Evolutionary conservation across 2,329 filamentous ascomycete species (phyloP).

Genomic region (Aspergillus fijiensis): DNA sequence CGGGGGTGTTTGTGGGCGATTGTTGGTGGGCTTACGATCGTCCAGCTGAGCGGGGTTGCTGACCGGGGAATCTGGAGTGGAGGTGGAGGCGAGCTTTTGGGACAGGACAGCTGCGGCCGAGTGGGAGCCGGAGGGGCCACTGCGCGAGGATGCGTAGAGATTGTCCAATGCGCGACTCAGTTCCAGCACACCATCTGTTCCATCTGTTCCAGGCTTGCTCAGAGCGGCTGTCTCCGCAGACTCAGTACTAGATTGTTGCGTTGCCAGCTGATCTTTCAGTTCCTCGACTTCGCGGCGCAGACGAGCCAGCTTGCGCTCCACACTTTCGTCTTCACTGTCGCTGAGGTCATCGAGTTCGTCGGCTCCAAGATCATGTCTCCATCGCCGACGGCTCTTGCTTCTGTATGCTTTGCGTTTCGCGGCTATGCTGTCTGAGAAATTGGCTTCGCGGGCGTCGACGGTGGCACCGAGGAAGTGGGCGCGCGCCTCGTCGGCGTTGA

Average conservation of each 20-base stretch:
- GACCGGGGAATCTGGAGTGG: slow-evolving; percentile 6
- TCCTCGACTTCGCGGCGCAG: slow-evolving; percentile 80
- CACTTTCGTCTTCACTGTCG: slow-evolving; percentile 74
- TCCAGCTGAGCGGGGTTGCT: slow-evolving; percentile 11
- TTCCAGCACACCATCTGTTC: slow-evolving; percentile 58
- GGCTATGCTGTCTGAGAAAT: slow-evolving; percentile 86
- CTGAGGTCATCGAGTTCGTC: slow-evolving; percentile 72
- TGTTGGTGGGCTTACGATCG: slow-evolving; percentile 10
- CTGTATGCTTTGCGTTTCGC: slow-evolving; percentile 82
- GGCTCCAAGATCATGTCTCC: slow-evolving; percentile 46
- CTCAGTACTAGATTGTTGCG: slow-evolving; percentile 54
- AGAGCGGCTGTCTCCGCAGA: slow-evolving; percentile 43
- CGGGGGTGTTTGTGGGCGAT: slow-evolving; percentile 9
- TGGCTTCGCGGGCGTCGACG: slow-evolving; percentile 73
- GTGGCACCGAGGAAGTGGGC: slow-evolving; percentile 72
- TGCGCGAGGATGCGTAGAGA: slow-evolving; percentile 48
- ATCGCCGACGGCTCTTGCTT: slow-evolving; percentile 66
- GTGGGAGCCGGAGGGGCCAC: slow-evolving; percentile 20
- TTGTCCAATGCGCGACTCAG: slow-evolving; percentile 71
- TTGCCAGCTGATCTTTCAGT: slow-evolving; percentile 55
- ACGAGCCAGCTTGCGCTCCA: slow-evolving; percentile 77
- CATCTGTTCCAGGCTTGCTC: slow-evolving; percentile 44
- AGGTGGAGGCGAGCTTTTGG: slow-evolving; percentile 32
- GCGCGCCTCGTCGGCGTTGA: slow-evolving; percentile 77
- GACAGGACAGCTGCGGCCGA: slow-evolving; percentile 38